Evolutionary conservation across 164 flowering plant species (phyloP).

Genomic region (Aristolochia fimbriata): DNA sequence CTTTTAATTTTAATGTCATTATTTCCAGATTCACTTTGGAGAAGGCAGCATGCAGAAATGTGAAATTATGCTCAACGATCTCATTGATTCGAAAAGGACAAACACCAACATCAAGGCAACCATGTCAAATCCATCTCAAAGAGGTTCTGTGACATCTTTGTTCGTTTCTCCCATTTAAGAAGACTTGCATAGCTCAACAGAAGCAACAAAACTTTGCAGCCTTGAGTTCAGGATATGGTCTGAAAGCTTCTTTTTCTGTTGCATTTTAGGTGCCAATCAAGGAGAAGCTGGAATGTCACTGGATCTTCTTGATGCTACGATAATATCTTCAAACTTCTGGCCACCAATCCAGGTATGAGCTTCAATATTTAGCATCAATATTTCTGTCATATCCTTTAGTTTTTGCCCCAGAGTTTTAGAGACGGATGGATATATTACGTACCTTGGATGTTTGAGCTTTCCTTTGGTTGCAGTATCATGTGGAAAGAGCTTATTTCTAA

Average conservation of each 20-base stretch:
- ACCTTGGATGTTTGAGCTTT: too few species aligned
- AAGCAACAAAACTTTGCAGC: too few species aligned
- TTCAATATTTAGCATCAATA: conserved; percentile 1
- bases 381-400: not conserved
- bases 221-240: too few species aligned
- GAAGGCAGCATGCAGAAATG: conserved; percentile 96
- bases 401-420: too few species aligned
- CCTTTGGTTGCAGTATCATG: too few species aligned
- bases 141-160: conserved; percentile 23
- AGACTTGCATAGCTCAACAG: too few species aligned
- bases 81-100: conserved; percentile 91
- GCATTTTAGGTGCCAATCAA: conserved; percentile 23
- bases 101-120: conserved; percentile 84
- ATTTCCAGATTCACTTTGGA: conserved; percentile 83
- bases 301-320: conserved; percentile 70
- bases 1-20: not conserved
- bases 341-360: conserved; percentile 84
- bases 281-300: conserved; percentile 40
- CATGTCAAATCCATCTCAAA: conserved; percentile 32
- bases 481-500: too few species aligned
- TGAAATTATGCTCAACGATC: conserved; percentile 98
- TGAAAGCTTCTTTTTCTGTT: not conserved
- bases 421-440: too few species aligned
- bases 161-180: not conserved
- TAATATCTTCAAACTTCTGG: conserved; percentile 95